phyloP scores from a whole-genome alignment of 371 early-diverging fungal genomes.

The Mortierella sp. region DNA sequence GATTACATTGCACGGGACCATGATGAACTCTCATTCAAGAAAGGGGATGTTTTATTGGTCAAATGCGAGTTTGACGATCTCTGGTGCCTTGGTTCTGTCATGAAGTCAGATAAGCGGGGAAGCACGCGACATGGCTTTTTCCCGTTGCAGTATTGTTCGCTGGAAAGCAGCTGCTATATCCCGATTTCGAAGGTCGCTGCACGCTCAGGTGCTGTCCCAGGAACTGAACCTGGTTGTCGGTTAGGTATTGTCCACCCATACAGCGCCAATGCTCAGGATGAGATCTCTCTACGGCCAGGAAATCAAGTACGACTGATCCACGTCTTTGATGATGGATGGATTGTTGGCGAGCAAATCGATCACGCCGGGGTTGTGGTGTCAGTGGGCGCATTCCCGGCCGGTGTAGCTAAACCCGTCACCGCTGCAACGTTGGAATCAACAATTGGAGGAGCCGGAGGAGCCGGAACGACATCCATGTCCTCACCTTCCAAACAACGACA shows the following conservation, averaged over 20 bases:
- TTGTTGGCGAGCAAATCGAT: conserved; percentile 51
- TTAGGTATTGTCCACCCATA: conserved; percentile 40
- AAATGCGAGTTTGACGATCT: conserved; percentile 49
- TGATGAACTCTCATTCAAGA: conserved; percentile 50
- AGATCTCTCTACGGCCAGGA: conserved; percentile 42
- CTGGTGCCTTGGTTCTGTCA: conserved; percentile 48
- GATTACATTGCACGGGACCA: conserved; percentile 48
- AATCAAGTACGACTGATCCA: conserved; percentile 49
- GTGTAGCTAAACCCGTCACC: conserved; percentile 31
- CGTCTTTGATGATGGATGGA: conserved; percentile 52
- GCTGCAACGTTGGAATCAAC: conserved; percentile 26
- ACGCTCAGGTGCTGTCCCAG: conserved; percentile 19
- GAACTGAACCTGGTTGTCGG: conserved; percentile 38
- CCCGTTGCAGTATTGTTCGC: conserved; percentile 44
- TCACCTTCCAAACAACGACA: conserved; percentile 41
- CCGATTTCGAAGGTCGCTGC: conserved; percentile 29
- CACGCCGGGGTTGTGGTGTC: conserved; percentile 30
- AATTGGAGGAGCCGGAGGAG: conserved; percentile 12
- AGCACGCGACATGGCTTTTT: conserved; percentile 50
- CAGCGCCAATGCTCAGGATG: conserved; percentile 33
- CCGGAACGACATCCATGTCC: conserved; percentile 14
- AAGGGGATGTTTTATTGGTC: conserved; percentile 44
- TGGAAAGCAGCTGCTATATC: conserved; percentile 44
- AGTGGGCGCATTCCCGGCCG: conserved; percentile 31
- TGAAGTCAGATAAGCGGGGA: conserved; percentile 43